phyloP scores from a whole-genome alignment of 2,329 filamentous ascomycete genomes.

The Aspergillus ochraceus region DNA sequence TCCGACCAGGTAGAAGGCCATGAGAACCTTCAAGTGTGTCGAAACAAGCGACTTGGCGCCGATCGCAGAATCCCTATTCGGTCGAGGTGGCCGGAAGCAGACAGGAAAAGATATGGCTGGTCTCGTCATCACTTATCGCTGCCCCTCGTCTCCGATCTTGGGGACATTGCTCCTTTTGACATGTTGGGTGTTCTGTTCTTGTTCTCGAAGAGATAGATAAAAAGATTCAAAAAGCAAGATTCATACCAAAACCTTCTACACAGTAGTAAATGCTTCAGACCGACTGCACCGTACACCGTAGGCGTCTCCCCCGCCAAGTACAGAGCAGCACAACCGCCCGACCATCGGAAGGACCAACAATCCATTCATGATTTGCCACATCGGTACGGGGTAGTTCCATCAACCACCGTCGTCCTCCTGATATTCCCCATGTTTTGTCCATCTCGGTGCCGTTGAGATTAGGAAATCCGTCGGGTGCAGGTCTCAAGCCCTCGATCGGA shows the following conservation, averaged over 20 bases:
- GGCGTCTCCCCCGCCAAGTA: too few species aligned
- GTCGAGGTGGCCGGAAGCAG: not conserved
- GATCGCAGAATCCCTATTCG: not conserved
- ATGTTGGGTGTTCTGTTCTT: too few species aligned
- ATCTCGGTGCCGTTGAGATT: too few species aligned
- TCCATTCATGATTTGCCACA: constrained; percentile 15
- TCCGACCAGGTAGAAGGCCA: not conserved
- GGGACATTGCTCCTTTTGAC: too few species aligned
- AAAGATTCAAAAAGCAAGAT: too few species aligned
- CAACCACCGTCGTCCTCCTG: not conserved
- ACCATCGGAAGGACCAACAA: not conserved
- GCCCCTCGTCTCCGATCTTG: too few species aligned
- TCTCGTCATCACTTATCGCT: not conserved
- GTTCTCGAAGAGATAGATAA: too few species aligned
- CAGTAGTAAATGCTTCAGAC: too few species aligned
- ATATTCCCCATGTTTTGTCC: not conserved
- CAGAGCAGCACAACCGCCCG: not conserved
- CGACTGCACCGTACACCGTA: too few species aligned
- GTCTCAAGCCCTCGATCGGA: too few species aligned
- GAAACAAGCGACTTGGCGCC: not conserved
- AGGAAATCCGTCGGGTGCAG: too few species aligned
- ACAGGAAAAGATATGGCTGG: not conserved
- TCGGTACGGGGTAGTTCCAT: not conserved
- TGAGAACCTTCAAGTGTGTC: not conserved
- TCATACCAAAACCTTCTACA: too few species aligned